Conservation (phyloP, 2,329 filamentous ascomycete species). For the Aspergillus hortae region DNA sequence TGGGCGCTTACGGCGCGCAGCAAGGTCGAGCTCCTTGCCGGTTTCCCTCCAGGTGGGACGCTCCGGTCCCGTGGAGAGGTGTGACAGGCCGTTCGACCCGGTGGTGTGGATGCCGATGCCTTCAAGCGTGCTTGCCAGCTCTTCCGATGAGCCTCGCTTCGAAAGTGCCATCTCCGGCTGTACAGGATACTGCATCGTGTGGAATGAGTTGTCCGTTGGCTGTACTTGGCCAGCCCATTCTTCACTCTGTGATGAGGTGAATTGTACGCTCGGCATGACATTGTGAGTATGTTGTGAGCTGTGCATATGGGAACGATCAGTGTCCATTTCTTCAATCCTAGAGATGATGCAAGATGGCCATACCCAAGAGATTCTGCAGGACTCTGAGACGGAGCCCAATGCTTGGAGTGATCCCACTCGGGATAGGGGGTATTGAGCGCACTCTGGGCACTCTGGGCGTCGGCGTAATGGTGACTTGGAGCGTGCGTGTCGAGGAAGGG, state of each 20-base stretch:
- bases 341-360: constrained; percentile 9
- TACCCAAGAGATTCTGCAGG: constrained; percentile 23
- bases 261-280: constrained; percentile 7
- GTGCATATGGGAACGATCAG: constrained; percentile 18
- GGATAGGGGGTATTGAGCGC: constrained; percentile 20
- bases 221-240: constrained; percentile 25
- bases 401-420: constrained; percentile 25
- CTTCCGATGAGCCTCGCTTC: constrained; percentile 32
- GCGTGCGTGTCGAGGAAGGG: constrained; percentile 19
- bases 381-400: constrained; percentile 26
- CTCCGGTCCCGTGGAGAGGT: constrained; percentile 24
- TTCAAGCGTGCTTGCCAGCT: constrained; percentile 30
- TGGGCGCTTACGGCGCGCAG: constrained; percentile 44
- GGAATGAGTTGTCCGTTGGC: constrained; percentile 23
- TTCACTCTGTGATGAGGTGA: constrained; percentile 15
- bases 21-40: constrained; percentile 44
- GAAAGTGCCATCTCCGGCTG: constrained; percentile 28
- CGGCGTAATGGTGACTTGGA: constrained; percentile 10
- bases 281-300: constrained; percentile 11
- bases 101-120: constrained; percentile 34
- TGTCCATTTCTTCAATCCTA: constrained; percentile 15
- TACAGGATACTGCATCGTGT: constrained; percentile 30
- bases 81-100: constrained; percentile 20
- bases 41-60: constrained; percentile 31
- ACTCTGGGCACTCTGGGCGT: constrained; percentile 6